Base-by-base conservation (phyloP, 1,284 basidiomycete genomes). In the Leccinum fallax region DNA sequence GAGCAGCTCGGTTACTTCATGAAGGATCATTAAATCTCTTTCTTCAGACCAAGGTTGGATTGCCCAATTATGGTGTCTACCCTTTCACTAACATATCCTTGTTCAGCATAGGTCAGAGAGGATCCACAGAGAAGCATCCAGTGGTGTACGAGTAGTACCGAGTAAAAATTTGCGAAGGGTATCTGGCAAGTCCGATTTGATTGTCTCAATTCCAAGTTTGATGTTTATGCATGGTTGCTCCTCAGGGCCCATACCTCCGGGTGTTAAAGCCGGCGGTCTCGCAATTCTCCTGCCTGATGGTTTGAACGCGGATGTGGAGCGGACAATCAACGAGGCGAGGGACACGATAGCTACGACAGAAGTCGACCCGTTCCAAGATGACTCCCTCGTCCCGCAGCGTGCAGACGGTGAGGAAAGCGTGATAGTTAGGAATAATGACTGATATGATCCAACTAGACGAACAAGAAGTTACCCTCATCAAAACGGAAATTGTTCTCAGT, bases 71-170 rank as follows among this genome's bases (percentile, higher is more conserved):
- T 26, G 6, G 1, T 7, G 5, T 24, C 11, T 15, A 43, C 6
- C 15, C 3, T 46, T 5, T 10, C 13, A 26, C 26, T 26, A 67
- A 36, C n/a, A 3, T 19, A 10, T 2, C 2, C 16, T 3, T 13
- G 6, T 24, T 52, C 19, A 69, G 65, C 3, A 24, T 0, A 69
- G 43, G 2, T 69, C 65, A 2, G 67, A 69, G 40, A 56, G 11
- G 30, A 67, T 65, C 3, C 59, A 53, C 0, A 55, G 58, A 55
- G 55, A 48, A 26, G 26, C 26, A 26, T 26, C 26, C 26, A 26
- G 26, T 24, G 24, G 24, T 2, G 43, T 52, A 19, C 36, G 0
- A 28, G 55, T 67, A 2, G 55, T 65, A 38, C 34, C 64, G 13
- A 49, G 16, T 5, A 5, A 34, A n/a, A 34, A 24, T 26, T 26